phyloP scores from a whole-genome alignment of 2,329 filamentous ascomycete species.

The Pseudocercospora vitis region DNA sequence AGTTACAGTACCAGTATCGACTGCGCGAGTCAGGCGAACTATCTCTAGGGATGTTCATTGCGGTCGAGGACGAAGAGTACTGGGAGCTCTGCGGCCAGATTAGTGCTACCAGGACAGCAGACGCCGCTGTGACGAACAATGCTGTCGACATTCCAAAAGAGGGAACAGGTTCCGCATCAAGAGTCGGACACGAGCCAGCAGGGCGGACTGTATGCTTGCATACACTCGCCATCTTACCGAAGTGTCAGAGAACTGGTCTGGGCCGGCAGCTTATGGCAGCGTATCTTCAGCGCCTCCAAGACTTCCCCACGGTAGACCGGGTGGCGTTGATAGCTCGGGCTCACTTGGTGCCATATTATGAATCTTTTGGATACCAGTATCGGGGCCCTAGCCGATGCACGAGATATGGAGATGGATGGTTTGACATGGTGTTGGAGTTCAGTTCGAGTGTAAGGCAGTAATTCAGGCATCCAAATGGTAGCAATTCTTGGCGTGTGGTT shows the following conservation, averaged over 20 bases:
- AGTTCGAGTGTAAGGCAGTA: no score
- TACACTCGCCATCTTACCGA: constrained; percentile 46
- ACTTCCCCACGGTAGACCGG: constrained; percentile 65
- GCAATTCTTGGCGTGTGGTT: background rate
- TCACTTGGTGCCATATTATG: constrained; percentile 70
- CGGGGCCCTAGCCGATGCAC: constrained; percentile 65
- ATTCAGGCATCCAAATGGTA: no score
- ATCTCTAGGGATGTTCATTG: constrained; percentile 5
- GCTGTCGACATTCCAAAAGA: constrained; percentile 68
- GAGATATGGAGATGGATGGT: constrained; percentile 76
- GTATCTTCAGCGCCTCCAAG: constrained; percentile 59
- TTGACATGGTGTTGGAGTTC: constrained; percentile 63
- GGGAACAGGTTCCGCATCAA: constrained; percentile 30
- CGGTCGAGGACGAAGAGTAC: background rate
- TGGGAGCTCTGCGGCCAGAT: constrained; percentile 62
- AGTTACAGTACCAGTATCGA: background rate
- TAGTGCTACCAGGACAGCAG: constrained; percentile 67
- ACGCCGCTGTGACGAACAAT: constrained; percentile 64
- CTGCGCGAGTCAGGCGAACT: background rate
- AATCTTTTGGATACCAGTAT: constrained; percentile 67
- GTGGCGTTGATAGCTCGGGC: constrained; percentile 74
- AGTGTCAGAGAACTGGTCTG: constrained; percentile 11
- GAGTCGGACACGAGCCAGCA: constrained; percentile 65
- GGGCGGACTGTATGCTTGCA: constrained; percentile 76
- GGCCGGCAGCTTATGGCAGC: constrained; percentile 12